Conservation (phyloP, 352 stramenopile genomes). For the Peronospora destructor region DNA sequence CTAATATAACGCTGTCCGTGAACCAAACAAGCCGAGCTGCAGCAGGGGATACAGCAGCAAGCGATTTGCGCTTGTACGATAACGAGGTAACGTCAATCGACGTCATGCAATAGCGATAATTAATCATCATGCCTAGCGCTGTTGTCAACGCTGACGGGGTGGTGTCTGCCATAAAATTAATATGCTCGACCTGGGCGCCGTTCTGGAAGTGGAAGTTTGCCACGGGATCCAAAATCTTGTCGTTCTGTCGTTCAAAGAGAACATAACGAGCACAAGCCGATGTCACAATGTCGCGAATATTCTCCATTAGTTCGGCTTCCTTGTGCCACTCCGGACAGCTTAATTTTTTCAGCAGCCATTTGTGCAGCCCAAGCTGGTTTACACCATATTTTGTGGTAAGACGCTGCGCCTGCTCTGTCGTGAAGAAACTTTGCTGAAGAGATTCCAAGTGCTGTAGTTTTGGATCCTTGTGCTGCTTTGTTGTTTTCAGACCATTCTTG, state of each 20-base stretch:
- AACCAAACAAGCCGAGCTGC: slow-evolving; percentile 55
- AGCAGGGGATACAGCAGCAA: slow-evolving; percentile 52
- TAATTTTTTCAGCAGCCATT: slow-evolving; percentile 66
- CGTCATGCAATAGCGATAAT: slow-evolving; percentile 84
- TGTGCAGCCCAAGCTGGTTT: slow-evolving; percentile 42
- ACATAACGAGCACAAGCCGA: slow-evolving; percentile 65
- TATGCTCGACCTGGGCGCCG: slow-evolving; percentile 75
- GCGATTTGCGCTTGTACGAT: slow-evolving; percentile 72
- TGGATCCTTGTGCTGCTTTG: slow-evolving; percentile 4
- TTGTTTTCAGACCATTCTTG: slow-evolving; percentile 17
- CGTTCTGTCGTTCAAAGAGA: slow-evolving; percentile 66
- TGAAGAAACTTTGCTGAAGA: slow-evolving; percentile 44
- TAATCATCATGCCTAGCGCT: slow-evolving; percentile 78
- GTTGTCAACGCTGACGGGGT: slow-evolving; percentile 37
- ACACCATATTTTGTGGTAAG: slow-evolving; percentile 58
- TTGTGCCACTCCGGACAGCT: slow-evolving; percentile 40
- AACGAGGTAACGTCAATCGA: slow-evolving; percentile 68
- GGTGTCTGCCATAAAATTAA: slow-evolving; percentile 76
- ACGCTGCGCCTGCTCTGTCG: slow-evolving; percentile 35
- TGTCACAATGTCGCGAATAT: slow-evolving; percentile 46
- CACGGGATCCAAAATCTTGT: slow-evolving; percentile 78
- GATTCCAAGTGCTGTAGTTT: slow-evolving; percentile 19
- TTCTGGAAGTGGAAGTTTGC: slow-evolving; percentile 85
- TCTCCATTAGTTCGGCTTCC: slow-evolving; percentile 40
- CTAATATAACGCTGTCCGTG: slow-evolving; percentile 43